Percentiles rank a stretch among this genome's conserved stretches.
phyloP scores from a whole-genome alignment of 108 stramenopile genomes.

The Nitzschia sp. region DNA sequence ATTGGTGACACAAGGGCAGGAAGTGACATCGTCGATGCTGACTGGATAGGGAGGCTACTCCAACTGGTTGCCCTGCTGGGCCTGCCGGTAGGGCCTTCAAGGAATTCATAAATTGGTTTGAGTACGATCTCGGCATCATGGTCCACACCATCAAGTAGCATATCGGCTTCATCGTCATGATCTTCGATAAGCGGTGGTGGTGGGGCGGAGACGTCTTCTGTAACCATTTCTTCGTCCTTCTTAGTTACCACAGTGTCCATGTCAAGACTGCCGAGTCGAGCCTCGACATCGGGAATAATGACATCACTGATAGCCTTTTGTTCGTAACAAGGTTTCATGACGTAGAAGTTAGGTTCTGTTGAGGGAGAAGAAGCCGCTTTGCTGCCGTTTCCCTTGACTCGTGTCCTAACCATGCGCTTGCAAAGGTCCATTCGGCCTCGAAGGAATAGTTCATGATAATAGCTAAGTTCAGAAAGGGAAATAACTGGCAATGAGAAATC shows the following conservation, averaged over 20 bases:
- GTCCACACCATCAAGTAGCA: not conserved
- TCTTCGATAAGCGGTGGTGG: not conserved
- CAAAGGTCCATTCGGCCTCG: conserved; percentile 53
- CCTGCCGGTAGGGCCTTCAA: not conserved
- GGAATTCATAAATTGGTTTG: not conserved
- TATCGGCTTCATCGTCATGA: not conserved
- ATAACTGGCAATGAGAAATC: conserved; percentile 66
- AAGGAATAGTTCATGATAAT: conserved; percentile 79
- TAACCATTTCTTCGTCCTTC: not conserved
- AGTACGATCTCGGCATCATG: not conserved
- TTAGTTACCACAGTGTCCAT: not conserved
- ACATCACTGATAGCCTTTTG: not conserved
- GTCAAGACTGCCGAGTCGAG: not conserved
- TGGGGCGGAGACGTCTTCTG: not conserved
- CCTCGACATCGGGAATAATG: not conserved
- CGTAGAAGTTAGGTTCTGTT: conserved; percentile 52
- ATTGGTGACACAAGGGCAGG: not conserved
- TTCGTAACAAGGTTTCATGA: conserved; percentile 31
- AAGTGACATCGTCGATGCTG: not conserved
- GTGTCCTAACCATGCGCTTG: conserved; percentile 50
- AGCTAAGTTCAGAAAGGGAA: conserved; percentile 58
- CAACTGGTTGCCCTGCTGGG: too few species aligned
- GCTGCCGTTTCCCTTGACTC: conserved; percentile 57
- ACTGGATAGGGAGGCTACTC: not conserved
- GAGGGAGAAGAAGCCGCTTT: conserved; percentile 44